Conservation (phyloP, 2,329 filamentous ascomycete genomes). For the Diaporthe caulivora region DNA sequence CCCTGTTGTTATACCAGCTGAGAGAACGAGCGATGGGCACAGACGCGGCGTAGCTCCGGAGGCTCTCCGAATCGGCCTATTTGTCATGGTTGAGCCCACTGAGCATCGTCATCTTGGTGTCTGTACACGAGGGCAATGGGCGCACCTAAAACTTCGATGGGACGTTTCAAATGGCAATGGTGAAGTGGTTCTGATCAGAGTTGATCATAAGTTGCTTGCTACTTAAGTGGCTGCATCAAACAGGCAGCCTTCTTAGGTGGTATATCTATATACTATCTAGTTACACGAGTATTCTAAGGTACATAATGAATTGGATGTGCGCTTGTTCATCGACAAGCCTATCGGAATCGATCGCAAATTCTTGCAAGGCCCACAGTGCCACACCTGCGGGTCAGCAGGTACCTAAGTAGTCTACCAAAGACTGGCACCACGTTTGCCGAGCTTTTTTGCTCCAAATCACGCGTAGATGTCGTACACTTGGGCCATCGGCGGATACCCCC, state of each 20-base stretch:
- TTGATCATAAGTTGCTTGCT: neutral
- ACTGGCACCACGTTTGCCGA: neutral
- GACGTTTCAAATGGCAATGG: neutral
- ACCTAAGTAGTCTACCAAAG: neutral
- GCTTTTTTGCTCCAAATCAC: neutral
- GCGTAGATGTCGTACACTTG: neutral
- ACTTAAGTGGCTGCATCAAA: neutral
- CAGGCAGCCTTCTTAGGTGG: neutral
- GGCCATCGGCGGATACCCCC: neutral
- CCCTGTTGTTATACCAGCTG: neutral
- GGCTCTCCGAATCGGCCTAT: neutral
- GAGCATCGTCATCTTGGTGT: neutral
- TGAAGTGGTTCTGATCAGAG: neutral
- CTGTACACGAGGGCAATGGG: neutral
- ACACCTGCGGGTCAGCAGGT: neutral
- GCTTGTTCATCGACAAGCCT: neutral
- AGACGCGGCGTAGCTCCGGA: neutral
- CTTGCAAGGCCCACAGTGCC: neutral
- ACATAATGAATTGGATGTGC: too few species aligned
- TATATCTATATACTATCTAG: neutral
- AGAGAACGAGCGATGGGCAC: neutral
- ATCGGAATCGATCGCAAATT: constrained; percentile 1
- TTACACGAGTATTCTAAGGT: too few species aligned
- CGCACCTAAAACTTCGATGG: neutral
- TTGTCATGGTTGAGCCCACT: neutral